A percentile compares a stretch with the other conserved stretches of the same genome.
These are phyloP conservation scores for Cercophora scortea DNA, from an alignment of 495 filamentous ascomycete genomes.

Conservation along the genomic window DNA sequence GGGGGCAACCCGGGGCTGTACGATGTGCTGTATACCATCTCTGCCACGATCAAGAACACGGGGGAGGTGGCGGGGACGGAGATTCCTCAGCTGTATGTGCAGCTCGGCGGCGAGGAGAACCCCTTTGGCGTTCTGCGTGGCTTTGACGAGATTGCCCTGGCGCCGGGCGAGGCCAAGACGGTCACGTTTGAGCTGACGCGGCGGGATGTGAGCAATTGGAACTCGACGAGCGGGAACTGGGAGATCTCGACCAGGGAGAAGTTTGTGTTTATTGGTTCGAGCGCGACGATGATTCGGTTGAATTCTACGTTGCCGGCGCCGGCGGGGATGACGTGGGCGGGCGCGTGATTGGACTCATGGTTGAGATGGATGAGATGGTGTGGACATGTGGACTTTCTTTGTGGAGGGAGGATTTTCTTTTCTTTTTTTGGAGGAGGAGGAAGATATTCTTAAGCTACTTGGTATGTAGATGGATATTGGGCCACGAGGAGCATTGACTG, in stretches of 20 bases:
- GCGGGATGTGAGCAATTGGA: conserved; percentile 75
- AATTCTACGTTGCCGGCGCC: conserved; percentile 12
- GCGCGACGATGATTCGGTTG: conserved; percentile 15
- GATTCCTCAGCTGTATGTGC: conserved; percentile 51
- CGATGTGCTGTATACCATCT: conserved; percentile 37
- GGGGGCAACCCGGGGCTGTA: conserved; percentile 66
- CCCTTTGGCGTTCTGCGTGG: conserved; percentile 66
- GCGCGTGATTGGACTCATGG: not conserved
- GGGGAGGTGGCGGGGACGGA: conserved; percentile 47
- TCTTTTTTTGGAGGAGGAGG: no score
- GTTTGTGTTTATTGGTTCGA: conserved; percentile 30
- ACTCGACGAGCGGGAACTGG: conserved; percentile 72
- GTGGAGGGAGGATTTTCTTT: no score
- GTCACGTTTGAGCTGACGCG: conserved; percentile 66
- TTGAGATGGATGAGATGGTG: no score
- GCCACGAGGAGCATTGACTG: no score
- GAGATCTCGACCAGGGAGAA: conserved; percentile 32
- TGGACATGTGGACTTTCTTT: no score
- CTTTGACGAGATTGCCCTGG: conserved; percentile 67
- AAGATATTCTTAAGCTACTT: no score
- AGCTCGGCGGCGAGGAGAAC: conserved; percentile 54
- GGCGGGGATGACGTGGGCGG: not conserved
- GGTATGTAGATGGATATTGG: no score
- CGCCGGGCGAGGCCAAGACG: conserved; percentile 45
- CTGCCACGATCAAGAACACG: conserved; percentile 41